phyloP scores from a whole-genome alignment of 2,329 filamentous ascomycete genomes.

The Trichophyton benhamiae region DNA sequence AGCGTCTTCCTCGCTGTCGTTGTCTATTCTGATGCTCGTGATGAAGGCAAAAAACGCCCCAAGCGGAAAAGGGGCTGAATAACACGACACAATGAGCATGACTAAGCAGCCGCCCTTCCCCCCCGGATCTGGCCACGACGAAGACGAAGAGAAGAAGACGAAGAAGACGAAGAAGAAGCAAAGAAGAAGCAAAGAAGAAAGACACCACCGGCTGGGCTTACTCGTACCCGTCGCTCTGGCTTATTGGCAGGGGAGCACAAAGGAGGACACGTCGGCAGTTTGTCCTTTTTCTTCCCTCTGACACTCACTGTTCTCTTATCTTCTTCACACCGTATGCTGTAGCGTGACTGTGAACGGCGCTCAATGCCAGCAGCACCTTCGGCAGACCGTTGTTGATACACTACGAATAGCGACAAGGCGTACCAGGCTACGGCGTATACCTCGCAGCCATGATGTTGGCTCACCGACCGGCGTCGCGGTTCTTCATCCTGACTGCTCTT shows the following conservation, averaged over 20 bases:
- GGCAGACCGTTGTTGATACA: background rate
- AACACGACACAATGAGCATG: background rate
- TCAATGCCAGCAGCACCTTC: background rate
- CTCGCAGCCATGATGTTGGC: constrained; percentile 8
- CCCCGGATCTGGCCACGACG: background rate
- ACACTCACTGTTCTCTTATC: background rate
- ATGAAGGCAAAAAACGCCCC: background rate
- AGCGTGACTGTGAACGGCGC: background rate
- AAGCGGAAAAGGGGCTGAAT: background rate
- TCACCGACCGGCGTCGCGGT: constrained; percentile 27
- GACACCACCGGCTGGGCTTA: background rate
- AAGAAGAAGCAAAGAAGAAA: background rate
- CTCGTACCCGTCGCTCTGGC: background rate
- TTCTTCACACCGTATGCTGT: background rate
- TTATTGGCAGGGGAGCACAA: background rate
- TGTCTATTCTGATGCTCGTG: too few relatives aligned
- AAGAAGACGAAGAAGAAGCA: background rate
- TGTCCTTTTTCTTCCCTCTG: too few relatives aligned
- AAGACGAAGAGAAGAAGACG: background rate
- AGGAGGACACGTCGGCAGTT: background rate
- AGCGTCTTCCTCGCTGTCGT: too few relatives aligned
- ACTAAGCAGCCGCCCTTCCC: background rate
- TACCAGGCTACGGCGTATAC: background rate
- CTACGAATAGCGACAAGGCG: too few relatives aligned
- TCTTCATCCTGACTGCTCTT: constrained; percentile 24